These are phyloP conservation scores for Cicer cuneatum DNA, from an alignment of 306 rosid species.

Conservation along the genomic window DNA sequence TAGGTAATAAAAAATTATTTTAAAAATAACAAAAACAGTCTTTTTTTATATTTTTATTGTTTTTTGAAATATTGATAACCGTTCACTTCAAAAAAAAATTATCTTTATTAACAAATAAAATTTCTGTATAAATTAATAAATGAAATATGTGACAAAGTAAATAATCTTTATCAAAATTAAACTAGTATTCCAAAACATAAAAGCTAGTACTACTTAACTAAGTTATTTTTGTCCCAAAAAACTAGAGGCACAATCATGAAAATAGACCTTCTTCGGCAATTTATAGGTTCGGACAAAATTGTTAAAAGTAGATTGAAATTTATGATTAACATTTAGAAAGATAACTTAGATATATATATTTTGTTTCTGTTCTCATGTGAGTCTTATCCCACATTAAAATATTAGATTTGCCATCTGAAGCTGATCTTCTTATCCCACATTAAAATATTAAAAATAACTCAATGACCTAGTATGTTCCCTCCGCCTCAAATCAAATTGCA, in stretches of 20 bases:
- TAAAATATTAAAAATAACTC: neutral
- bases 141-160: no score
- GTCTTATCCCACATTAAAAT: conserved; percentile 11
- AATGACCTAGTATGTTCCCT: no score
- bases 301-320: neutral
- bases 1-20: no score
- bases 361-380: conserved; percentile 47
- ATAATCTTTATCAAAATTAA: no score
- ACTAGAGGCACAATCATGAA: conserved; percentile 5
- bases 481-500: no score
- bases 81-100: no score
- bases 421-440: conserved; percentile 16
- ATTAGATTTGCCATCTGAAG: conserved; percentile 23
- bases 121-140: no score
- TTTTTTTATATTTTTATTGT: no score
- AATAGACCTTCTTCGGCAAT: conserved; percentile 30
- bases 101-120: no score
- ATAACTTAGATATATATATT: neutral
- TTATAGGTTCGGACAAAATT: conserved; percentile 38
- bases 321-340: conserved; percentile 1
- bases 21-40: no score
- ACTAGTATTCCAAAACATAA: conserved; percentile 6
- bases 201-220: neutral
- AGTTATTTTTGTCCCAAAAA: neutral
- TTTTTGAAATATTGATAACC: no score